Conservation (phyloP, 306 rosid genomes). For the Gastrolobium villosum region DNA sequence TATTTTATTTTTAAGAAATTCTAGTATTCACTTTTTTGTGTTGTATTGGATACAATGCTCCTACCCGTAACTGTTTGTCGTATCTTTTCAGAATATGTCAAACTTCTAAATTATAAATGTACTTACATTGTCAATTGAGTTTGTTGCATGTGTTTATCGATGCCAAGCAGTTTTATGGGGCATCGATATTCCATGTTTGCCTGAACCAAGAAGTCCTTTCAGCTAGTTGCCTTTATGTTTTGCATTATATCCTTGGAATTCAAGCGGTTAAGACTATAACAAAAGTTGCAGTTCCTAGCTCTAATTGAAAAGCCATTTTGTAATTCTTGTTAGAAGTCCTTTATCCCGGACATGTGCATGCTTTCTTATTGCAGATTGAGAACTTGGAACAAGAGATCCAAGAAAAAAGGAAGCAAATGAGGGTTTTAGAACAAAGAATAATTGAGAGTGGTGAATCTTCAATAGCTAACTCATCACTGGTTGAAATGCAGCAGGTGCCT, state of each 20-base stretch:
- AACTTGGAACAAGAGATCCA: constrained; percentile 89
- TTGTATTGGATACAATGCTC: not conserved
- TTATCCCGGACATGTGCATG: constrained; percentile 34
- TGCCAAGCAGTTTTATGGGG: not conserved
- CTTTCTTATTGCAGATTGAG: constrained; percentile 69
- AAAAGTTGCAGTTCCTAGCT: not conserved
- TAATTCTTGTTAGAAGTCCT: constrained; percentile 13
- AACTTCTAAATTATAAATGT: not conserved
- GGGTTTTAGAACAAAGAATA: constrained; percentile 82
- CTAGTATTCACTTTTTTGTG: too few species aligned
- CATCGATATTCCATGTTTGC: not conserved
- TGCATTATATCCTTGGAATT: constrained; percentile 1
- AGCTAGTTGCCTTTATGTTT: constrained; percentile 8
- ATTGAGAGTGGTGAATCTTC: constrained; percentile 87
- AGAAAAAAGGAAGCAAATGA: constrained; percentile 91
- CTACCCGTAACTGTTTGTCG: not conserved
- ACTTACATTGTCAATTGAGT: not conserved
- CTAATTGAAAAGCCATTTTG: constrained; percentile 32
- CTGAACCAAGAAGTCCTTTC: constrained; percentile 18
- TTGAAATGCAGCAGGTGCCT: constrained; percentile 96
- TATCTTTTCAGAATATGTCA: too few species aligned
- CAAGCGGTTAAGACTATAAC: constrained; percentile 18
- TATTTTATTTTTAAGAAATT: not conserved
- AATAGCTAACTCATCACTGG: constrained; percentile 70
- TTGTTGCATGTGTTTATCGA: not conserved